Evolutionary conservation across 768 basidiomycete species (phyloP).

Genomic region (Rhizopogon rudus): DNA sequence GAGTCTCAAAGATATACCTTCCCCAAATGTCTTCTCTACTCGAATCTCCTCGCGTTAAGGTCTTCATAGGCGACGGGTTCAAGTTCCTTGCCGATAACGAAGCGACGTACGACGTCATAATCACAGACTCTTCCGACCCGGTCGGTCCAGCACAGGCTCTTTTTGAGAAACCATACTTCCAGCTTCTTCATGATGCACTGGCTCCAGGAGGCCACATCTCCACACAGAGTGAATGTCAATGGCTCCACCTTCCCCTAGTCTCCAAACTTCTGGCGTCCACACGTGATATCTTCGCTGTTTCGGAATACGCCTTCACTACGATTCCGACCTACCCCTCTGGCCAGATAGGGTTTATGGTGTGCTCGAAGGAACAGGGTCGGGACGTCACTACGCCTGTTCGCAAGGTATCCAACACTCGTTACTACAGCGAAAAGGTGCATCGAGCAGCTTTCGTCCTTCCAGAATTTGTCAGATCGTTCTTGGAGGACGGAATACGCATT

Average conservation of each 20-base stretch:
- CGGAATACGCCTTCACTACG: conserved; percentile 92
- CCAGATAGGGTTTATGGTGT: conserved; percentile 92
- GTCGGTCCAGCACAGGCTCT: conserved; percentile 92
- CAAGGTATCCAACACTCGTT: conserved; percentile 63
- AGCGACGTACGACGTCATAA: conserved; percentile 91
- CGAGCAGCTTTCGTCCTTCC: conserved; percentile 82
- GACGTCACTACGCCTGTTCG: conserved; percentile 73
- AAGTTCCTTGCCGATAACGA: conserved; percentile 90
- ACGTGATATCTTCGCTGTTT: conserved; percentile 67
- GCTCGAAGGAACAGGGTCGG: conserved; percentile 69
- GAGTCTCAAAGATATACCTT: conserved; percentile 89
- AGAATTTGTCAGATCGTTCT: conserved; percentile 76
- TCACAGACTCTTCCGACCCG: conserved; percentile 98
- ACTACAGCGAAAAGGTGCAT: conserved; percentile 86
- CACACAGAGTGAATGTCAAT: conserved; percentile 93
- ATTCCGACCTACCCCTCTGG: conserved; percentile 99
- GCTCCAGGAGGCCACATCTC: conserved; percentile 88
- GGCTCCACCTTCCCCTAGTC: conserved; percentile 91
- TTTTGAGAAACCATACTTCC: conserved; percentile 97
- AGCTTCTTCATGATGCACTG: conserved; percentile 87
- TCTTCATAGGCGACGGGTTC: conserved; percentile 93
- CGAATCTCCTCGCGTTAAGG: conserved; percentile 72
- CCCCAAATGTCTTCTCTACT: conserved; percentile 91
- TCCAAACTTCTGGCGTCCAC: conserved; percentile 66
- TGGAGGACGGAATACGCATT: conserved; percentile 70